A percentile compares a stretch with the other conserved stretches of the same genome.
phyloP scores from a whole-genome alignment of 305 asterid species.

The Solanum hybrid region DNA sequence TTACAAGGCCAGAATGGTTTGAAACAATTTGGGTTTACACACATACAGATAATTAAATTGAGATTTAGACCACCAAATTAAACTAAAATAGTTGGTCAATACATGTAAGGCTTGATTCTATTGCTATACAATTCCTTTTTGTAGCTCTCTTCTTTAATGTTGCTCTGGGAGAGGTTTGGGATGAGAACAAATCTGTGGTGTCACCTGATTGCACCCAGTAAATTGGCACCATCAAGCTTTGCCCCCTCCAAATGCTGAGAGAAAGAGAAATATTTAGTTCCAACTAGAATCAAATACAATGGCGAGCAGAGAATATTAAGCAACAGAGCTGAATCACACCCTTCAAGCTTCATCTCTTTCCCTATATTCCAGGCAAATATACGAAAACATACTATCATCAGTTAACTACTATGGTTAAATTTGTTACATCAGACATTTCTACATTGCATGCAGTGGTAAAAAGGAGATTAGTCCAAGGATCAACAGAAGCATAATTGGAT shows the following conservation, averaged over 20 bases:
- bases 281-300: neutral
- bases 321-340: neutral
- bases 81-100: neutral
- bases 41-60: neutral
- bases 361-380: neutral
- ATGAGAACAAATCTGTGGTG: neutral
- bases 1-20: neutral
- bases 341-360: neutral
- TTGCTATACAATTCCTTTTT: neutral
- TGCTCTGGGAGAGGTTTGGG: neutral
- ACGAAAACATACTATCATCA: neutral
- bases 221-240: slow-evolving; percentile 76
- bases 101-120: neutral
- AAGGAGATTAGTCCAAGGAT: neutral
- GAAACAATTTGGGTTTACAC: neutral
- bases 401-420: neutral
- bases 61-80: neutral
- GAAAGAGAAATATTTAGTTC: neutral
- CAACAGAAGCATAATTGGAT: neutral
- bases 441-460: neutral
- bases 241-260: slow-evolving; percentile 76
- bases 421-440: neutral
- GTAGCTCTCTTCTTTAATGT: neutral
- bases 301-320: neutral
- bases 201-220: slow-evolving; percentile 72